Conservation (phyloP, 257 asterid genomes). For the Ballota nigra region DNA sequence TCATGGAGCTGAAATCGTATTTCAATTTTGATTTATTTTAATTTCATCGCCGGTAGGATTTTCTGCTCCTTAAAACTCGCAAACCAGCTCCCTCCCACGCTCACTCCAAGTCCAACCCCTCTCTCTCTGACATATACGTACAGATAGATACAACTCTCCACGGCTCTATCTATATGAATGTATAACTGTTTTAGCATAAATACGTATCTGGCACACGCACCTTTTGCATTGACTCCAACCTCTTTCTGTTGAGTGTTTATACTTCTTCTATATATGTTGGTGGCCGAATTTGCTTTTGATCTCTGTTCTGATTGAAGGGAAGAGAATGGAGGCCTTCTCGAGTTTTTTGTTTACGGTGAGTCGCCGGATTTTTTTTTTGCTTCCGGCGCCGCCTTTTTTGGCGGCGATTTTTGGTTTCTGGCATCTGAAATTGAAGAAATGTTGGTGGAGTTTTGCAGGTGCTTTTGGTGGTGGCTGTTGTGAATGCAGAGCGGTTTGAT, state of each 20-base stretch:
- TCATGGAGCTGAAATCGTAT: background rate
- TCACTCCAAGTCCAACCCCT: background rate
- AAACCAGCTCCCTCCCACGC: background rate
- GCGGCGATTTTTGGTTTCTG: background rate
- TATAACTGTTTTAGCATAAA: background rate
- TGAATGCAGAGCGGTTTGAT: conserved; percentile 39
- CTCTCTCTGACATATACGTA: conserved; percentile 2
- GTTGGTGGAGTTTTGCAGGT: conserved; percentile 41
- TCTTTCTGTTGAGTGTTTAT: background rate
- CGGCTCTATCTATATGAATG: background rate
- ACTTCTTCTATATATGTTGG: background rate
- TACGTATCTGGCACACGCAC: background rate
- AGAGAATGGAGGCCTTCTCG: conserved; percentile 23
- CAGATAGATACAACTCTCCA: background rate
- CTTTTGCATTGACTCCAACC: conserved; percentile 28
- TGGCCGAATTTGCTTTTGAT: conserved; percentile 12
- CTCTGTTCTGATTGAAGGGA: conserved; percentile 21
- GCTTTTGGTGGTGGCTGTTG: conserved; percentile 29
- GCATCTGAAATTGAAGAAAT: conserved; percentile 1
- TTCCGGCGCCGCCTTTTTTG: conserved; percentile 19
- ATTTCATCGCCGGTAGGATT: conserved; percentile 11
- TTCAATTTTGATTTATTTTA: background rate
- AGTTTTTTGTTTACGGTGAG: conserved; percentile 37
- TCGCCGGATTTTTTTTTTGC: no score
- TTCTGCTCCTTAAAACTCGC: conserved; percentile 30